Base-by-base conservation (phyloP, 2,329 filamentous ascomycete species). In the Stemphylium beticola region DNA sequence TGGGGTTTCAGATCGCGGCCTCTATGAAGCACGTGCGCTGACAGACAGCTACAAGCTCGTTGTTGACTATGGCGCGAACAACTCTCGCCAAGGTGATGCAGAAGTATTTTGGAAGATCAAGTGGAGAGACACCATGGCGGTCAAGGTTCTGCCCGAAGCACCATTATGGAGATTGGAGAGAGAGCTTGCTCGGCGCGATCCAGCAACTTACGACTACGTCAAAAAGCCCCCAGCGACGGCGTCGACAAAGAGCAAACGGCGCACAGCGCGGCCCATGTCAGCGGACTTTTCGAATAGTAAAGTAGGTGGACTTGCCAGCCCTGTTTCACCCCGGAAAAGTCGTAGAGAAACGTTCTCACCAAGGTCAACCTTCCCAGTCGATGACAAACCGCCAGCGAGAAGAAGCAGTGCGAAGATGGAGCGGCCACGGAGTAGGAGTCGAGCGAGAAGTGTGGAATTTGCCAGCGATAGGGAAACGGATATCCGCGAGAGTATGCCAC, bases 31-130 rank as follows among this genome's bases (percentile, higher is more conserved):
- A 69, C 77, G 60, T 54, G 76, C 78, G 3, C 68, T 83, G 5
- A 67, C 81, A 15, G 70, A 76, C 36, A 76, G 76, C 59, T 83
- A 81, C 77, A 78, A 77, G 38, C 67, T 83, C 22, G 72, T 76
- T 32, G 74, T 81, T 56, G 79, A 81, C 62, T 75, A 77, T 57
- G 66, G 69, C 12, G 45, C 69, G 31, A 63, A 65, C 53, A 60
- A 52, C 31, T 33, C 57, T 2, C 61, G 62, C 38, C 37, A 70
- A 29, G 68, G 64, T 4, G 68, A 74, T 33, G 76, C 78, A 0
- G 74, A 78, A 50, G 66, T 81, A 18, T 77, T 71, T 62, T 81
- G 79, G 79, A 76, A 76, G 57, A 58, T 72, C 46, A 68, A 69
- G 42, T 75, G 67, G 52, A 69, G 68, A 31, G 69, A 69, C 34